phyloP scores from a whole-genome alignment of 805 yeast genomes.

The Candida ponderosae region DNA sequence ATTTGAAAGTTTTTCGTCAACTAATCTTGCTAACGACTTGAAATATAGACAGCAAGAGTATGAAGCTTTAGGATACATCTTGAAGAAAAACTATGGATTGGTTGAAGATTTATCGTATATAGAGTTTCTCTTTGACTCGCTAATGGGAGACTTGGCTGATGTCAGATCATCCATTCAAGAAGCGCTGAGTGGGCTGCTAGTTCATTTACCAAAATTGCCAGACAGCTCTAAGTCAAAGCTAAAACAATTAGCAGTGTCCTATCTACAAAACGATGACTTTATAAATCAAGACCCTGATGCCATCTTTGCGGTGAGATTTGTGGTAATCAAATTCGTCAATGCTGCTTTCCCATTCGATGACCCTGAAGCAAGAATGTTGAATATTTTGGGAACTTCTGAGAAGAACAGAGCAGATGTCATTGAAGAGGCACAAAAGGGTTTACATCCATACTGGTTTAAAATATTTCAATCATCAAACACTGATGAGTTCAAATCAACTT shows the following conservation, averaged over 20 bases:
- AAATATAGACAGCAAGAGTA: conserved; percentile 58
- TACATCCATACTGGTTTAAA: conserved; percentile 78
- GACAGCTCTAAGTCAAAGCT: conserved; percentile 31
- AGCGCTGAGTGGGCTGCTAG: conserved; percentile 51
- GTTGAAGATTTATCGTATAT: conserved; percentile 41
- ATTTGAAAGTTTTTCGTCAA: conserved; percentile 28
- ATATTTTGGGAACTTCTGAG: conserved; percentile 54
- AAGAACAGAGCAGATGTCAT: conserved; percentile 61
- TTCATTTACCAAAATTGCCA: conserved; percentile 35
- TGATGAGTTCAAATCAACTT: conserved; percentile 32
- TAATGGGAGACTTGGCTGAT: conserved; percentile 56
- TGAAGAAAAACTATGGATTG: conserved; percentile 38
- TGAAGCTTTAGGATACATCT: conserved; percentile 68
- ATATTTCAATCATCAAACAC: conserved; percentile 40
- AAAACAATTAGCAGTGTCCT: conserved; percentile 27
- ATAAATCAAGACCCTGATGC: conserved; percentile 20
- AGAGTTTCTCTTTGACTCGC: conserved; percentile 62
- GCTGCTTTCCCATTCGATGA: conserved; percentile 60
- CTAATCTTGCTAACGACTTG: conserved; percentile 25
- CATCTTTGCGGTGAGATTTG: conserved; percentile 47
- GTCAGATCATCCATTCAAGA: conserved; percentile 65
- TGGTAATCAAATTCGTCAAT: conserved; percentile 59
- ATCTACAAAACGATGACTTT: conserved; percentile 27
- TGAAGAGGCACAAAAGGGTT: conserved; percentile 74
- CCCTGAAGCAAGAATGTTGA: conserved; percentile 56